Evolutionary conservation across 768 basidiomycete species (phyloP).

Genomic region (Lyophyllum atratum): DNA sequence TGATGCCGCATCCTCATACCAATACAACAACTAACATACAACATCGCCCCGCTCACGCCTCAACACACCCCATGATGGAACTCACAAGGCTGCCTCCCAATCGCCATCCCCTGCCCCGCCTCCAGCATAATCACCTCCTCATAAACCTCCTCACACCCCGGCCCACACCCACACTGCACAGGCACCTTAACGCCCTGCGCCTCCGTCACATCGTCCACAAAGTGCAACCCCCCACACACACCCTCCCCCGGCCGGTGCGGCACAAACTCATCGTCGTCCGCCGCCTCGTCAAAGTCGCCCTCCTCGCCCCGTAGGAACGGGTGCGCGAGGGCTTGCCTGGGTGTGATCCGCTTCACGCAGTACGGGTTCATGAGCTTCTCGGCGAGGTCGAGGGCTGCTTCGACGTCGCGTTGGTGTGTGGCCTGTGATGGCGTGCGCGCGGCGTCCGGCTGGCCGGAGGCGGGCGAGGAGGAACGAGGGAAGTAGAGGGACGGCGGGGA

Average conservation of each 20-base stretch:
- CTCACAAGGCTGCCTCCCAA: constrained; percentile 63
- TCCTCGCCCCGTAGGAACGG: constrained; percentile 60
- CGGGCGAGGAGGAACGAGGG: constrained; percentile 15
- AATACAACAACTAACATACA: constrained; percentile 8
- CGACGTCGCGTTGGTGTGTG: constrained; percentile 57
- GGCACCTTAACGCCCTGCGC: constrained; percentile 51
- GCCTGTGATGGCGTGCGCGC: constrained; percentile 23
- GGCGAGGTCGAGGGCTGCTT: constrained; percentile 73
- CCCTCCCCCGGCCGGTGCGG: constrained; percentile 68
- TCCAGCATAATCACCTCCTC: constrained; percentile 33
- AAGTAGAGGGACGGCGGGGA: constrained; percentile 21
- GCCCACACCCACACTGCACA: constrained; percentile 31
- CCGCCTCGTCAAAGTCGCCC: constrained; percentile 30
- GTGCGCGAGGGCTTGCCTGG: constrained; percentile 75
- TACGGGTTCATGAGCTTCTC: constrained; percentile 76
- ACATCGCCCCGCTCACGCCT: neutral
- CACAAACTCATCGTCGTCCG: constrained; percentile 65
- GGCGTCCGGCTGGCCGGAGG: constrained; percentile 7
- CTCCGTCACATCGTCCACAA: constrained; percentile 56
- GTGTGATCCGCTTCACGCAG: constrained; percentile 75
- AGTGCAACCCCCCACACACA: constrained; percentile 64
- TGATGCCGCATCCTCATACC: neutral
- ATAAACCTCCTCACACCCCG: constrained; percentile 24
- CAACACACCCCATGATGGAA: constrained; percentile 44
- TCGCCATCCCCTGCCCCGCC: constrained; percentile 56